Evolutionary conservation across 805 yeast genomes (phyloP), one percentile per base, ranked within the genome.

Genomic region (Cyberlindnera mississippiensis): DNA sequence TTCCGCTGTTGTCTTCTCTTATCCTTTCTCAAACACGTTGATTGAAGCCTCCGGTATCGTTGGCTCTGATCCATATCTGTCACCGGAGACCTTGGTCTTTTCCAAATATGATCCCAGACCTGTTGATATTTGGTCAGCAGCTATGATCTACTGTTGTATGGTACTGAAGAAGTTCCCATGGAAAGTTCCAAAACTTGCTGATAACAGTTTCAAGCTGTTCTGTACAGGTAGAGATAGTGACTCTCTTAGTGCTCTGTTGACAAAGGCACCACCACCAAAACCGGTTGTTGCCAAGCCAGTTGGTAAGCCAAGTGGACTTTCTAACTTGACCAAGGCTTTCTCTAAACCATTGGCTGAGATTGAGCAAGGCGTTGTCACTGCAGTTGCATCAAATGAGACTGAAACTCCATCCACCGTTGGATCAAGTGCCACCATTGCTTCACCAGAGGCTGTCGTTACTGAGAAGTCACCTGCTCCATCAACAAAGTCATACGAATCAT

Each of bases 81-180:
- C 96, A 1, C 97, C 97, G 1, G 97, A 89, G 61, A 96, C 86
- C 7, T 77, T 90, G 48, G 85, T 87, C 9, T 83, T 85, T 60
- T 71, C 78, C 51, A 82, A 82, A 48, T 89, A 89, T 57, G 95
- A 86, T 60, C 96, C 96, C 13, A 74, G 95, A 50, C 95, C 96
- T 1, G 95, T 89, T 6, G 97, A 89, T 66, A 78, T 89, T 35
- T 89, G 97, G 97, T 85, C 96, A 6, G 80, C 80, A 27, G 96
- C 96, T 8, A 87, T 89, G 45, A 85, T 89, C 37, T 85, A 85
- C 63, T 86, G 95, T 52, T 89, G 96, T 68, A 88, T 89, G 96
- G 77, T 86, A 45, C 70, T 89, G 61, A 83, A 87, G 59, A 85
- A 88, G 66, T 89, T 89, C 66, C 96, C 96, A 8, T 89, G 96